A percentile compares a stretch with the other conserved stretches of the same genome.
Conservation (phyloP, 257 asterid genomes). For the Solanum corneliomulleri region DNA sequence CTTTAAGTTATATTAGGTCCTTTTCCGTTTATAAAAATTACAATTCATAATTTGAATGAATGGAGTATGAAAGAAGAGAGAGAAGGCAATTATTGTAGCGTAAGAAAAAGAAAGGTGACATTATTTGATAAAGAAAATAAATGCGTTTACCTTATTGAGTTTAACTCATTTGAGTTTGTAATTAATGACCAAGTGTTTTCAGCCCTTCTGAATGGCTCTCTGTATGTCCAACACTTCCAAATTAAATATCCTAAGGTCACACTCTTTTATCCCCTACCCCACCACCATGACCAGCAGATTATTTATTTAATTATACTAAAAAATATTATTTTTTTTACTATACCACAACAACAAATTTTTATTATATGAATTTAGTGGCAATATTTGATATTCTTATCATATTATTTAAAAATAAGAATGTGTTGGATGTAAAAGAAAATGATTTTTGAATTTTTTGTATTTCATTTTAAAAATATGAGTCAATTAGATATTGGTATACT, state of each 20-base stretch:
- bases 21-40: not conserved
- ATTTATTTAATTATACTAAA: not conserved
- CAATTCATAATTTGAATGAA: not conserved
- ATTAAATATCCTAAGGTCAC: not conserved
- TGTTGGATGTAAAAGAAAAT: not conserved
- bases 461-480: not conserved
- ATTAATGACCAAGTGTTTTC: not conserved
- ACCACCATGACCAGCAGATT: not conserved
- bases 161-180: not conserved
- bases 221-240: not conserved
- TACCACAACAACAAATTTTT: not conserved
- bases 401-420: not conserved
- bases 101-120: not conserved
- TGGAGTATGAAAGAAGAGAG: slow-evolving; percentile 2
- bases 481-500: not conserved
- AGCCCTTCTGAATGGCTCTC: not conserved
- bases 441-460: no score
- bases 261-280: not conserved
- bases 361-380: not conserved
- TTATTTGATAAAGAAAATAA: not conserved
- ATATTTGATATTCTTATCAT: not conserved
- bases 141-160: not conserved
- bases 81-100: not conserved
- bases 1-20: no score
- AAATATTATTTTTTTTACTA: not conserved